phyloP scores from a whole-genome alignment of 176 grass and related monocot genomes.

The Bolboschoenus planiculmis region DNA sequence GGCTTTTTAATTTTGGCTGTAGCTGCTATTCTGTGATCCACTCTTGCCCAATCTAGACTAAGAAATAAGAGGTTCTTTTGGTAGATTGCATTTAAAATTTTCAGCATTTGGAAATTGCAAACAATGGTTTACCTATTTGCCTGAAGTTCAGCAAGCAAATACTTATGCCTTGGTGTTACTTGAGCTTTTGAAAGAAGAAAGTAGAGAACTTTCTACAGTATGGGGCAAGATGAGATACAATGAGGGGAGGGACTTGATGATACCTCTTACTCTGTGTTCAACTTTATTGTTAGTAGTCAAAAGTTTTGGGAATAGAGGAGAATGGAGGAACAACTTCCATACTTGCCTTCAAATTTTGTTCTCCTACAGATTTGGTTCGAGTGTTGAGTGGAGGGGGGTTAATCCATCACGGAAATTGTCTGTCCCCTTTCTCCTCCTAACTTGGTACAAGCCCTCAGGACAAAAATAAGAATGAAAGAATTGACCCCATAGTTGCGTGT shows the following conservation, averaged over 20 bases:
- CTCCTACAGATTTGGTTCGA: not conserved
- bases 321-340: not conserved
- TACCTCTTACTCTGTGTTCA: not conserved
- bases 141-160: constrained; percentile 21
- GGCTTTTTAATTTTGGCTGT: not conserved
- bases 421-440: not conserved
- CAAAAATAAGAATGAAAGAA: not conserved
- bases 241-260: not conserved
- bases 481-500: not conserved
- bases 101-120: not conserved
- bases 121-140: constrained; percentile 23
- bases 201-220: not conserved
- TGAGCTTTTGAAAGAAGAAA: not conserved
- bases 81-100: not conserved
- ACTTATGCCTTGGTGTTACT: not conserved
- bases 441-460: not conserved
- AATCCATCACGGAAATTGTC: not conserved
- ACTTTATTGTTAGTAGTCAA: not conserved
- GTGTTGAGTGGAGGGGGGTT: not conserved
- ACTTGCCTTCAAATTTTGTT: not conserved
- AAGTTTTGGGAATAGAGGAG: not conserved
- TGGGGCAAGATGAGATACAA: not conserved
- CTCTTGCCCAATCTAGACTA: constrained; percentile 14
- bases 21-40: not conserved
- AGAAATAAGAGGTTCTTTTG: constrained; percentile 7